Base-by-base conservation (phyloP, 2,329 filamentous ascomycete species). In the Amylocarpus encephaloides region DNA sequence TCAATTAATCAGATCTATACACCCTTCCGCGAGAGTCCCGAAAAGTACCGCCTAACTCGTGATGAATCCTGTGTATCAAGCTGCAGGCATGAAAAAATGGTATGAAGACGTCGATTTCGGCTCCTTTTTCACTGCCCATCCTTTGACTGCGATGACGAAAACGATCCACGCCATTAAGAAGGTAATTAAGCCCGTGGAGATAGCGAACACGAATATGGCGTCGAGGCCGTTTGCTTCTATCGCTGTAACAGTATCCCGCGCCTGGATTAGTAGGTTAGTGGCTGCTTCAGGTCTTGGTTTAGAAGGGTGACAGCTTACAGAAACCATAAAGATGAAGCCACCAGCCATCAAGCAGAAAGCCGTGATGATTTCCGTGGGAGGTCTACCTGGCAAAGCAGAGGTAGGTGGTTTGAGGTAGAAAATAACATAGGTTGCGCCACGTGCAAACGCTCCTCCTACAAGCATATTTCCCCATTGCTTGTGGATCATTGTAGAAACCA, bases 191-290 rank as follows among this genome's bases (percentile, higher is more conserved):
- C 91, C 92, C 79, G 94, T 86, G 9, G 83, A 86, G 32, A 95
- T 79, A 0, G 89, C 95, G 69, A 95, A 95, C 54, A 89, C 80
- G 68, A 95, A 93, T 90, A 95, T 96, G 56, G 88, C 88, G 63
- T 95, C 87, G 13, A 95, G 72, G 3, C 83, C 70, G 64, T 91
- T 85, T 50, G 78, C 76, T 52, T 91, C 83, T 73, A 95, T 88
- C n/a, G 82, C 80, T 9, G 75, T 67, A 22, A 96, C 79, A 0
- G 86, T 86, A 63, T 94, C 89, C 49, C 80, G 79, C 54, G 86
- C 86, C 82, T 86, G 54, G 43, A n/a, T 34, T 15, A 33, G 26
- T 22, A 51, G 67, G 35, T 47, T 32, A 40, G 32, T 29, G 18
- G 12, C 26, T 5, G n/a, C 22, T 55, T 66, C 58, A 16, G 49